These are phyloP conservation scores for Phyllostachys edulis DNA, from an alignment of 176 grass and related monocot species.

Conservation along the genomic window DNA sequence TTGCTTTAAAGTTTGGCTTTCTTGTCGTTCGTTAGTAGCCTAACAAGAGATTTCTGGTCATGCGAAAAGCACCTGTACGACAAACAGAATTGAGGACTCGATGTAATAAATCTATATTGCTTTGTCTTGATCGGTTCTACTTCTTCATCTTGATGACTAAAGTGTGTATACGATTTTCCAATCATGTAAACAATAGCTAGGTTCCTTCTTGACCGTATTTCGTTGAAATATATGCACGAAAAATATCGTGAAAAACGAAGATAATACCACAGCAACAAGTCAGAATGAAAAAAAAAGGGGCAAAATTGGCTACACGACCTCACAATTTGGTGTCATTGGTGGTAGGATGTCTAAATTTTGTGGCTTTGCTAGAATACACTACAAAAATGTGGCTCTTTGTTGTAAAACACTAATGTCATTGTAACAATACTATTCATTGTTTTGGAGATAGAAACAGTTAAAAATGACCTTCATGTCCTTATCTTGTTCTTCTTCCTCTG, in stretches of 20 bases:
- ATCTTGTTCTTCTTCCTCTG: no score
- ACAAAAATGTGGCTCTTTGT: no score
- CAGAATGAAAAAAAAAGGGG: neutral
- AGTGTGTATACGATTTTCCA: neutral
- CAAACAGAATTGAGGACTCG: neutral
- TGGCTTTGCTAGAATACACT: no score
- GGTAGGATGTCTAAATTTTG: no score
- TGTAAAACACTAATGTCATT: no score
- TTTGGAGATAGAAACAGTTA: no score
- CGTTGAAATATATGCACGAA: neutral
- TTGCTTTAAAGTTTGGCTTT: neutral
- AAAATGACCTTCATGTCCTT: no score
- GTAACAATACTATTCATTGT: no score
- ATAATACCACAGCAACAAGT: neutral
- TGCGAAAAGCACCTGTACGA: conserved; percentile 10
- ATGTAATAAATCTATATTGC: neutral
- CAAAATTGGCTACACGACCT: no score
- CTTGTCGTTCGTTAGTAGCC: conserved; percentile 31
- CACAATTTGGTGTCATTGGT: no score
- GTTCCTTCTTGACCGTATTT: neutral
- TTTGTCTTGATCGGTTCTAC: neutral
- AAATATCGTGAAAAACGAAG: neutral
- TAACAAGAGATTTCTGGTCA: conserved; percentile 9
- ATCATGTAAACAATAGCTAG: neutral
- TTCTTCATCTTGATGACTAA: neutral